Percentiles rank a stretch among this genome's conserved stretches.
These are phyloP conservation scores for Diaporthe citri DNA, from an alignment of 2,329 filamentous ascomycete species.

Conservation along the genomic window DNA sequence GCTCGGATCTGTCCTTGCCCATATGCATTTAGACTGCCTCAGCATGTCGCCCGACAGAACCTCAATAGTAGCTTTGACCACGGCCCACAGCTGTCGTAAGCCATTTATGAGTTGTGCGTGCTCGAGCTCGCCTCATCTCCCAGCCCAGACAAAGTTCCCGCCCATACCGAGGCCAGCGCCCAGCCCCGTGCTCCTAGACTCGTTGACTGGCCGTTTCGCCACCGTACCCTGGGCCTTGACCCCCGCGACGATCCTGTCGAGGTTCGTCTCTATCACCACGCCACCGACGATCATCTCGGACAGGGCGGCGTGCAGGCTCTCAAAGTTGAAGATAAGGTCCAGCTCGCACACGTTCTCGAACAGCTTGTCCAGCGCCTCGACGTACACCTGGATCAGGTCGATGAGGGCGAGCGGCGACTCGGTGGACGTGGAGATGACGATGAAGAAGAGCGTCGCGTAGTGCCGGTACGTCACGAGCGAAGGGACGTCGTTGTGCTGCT, in stretches of 20 bases:
- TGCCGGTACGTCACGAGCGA: constrained; percentile 97
- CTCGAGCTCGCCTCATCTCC: constrained; percentile 36
- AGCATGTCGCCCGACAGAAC: not conserved
- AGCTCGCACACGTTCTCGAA: constrained; percentile 99
- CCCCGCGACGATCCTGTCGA: constrained; percentile 89
- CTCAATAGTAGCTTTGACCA: not conserved
- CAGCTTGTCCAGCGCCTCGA: constrained; percentile 92
- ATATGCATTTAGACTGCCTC: not conserved
- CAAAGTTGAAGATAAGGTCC: constrained; percentile 98
- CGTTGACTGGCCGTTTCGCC: constrained; percentile 83
- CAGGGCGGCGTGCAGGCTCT: constrained; percentile 91
- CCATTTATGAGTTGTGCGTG: not conserved
- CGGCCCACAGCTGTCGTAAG: not conserved
- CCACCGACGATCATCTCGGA: constrained; percentile 96
- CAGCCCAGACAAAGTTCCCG: constrained; percentile 69
- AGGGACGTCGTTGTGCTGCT: constrained; percentile 83
- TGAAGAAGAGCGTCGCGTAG: constrained; percentile 98
- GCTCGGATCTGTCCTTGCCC: not conserved
- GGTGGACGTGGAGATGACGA: constrained; percentile 95
- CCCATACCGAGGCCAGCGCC: constrained; percentile 68
- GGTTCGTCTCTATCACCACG: constrained; percentile 91
- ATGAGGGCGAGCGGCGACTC: constrained; percentile 96
- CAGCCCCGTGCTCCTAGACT: constrained; percentile 63
- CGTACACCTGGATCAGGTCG: constrained; percentile 97
- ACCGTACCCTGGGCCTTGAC: constrained; percentile 83